Evolutionary conservation across 192 early-diverging fungal genomes (phyloP).

Genomic region (Coemansia sp.): DNA sequence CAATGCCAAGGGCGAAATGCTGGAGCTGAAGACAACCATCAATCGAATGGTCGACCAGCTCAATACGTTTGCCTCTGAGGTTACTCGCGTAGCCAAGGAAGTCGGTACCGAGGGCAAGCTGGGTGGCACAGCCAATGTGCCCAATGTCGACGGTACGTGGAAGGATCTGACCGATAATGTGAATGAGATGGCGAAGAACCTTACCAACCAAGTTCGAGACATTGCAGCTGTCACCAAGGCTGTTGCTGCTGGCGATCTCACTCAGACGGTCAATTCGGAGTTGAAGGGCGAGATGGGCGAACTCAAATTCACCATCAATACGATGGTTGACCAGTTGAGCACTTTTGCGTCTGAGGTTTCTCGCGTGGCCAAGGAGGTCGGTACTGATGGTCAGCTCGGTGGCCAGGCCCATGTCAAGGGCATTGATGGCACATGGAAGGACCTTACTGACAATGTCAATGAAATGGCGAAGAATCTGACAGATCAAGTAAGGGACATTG

Average conservation of each 20-base stretch:
- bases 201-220: slow-evolving; percentile 62
- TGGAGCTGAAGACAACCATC: slow-evolving; percentile 61
- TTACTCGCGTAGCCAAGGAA: slow-evolving; percentile 57
- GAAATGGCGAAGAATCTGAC: slow-evolving; percentile 60
- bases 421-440: slow-evolving; percentile 64
- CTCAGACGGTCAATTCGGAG: slow-evolving; percentile 7
- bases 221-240: slow-evolving; percentile 61
- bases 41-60: slow-evolving; percentile 65
- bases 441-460: slow-evolving; percentile 59
- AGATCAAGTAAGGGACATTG: slow-evolving; percentile 58
- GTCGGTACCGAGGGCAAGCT: slow-evolving; percentile 60
- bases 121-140: slow-evolving; percentile 54
- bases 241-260: slow-evolving; percentile 60
- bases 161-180: slow-evolving; percentile 60
- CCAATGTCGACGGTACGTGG: slow-evolving; percentile 57
- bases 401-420: slow-evolving; percentile 62
- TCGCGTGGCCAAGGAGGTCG: slow-evolving; percentile 68
- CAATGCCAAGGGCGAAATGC: slow-evolving; percentile 58
- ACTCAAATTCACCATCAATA: slow-evolving; percentile 64
- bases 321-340: slow-evolving; percentile 56
- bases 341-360: slow-evolving; percentile 62
- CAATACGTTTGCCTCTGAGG: slow-evolving; percentile 57
- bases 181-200: slow-evolving; percentile 61
- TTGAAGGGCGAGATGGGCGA: slow-evolving; percentile 61
- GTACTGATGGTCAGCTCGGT: slow-evolving; percentile 65